Conservation (phyloP, 345 rosid genomes). For the Pugionium cornutum region DNA sequence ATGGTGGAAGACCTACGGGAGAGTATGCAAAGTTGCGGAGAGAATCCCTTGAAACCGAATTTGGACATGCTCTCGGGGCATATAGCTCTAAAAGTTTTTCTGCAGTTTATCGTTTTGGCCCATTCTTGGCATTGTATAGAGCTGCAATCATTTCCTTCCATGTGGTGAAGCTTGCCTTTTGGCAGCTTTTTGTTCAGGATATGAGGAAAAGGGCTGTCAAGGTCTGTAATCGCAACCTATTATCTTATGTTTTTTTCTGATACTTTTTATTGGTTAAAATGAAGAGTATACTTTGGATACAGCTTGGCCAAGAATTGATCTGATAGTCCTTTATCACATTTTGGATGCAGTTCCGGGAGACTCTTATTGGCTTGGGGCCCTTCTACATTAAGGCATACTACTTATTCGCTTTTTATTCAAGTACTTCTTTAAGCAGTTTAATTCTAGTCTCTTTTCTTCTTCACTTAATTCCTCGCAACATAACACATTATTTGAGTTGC, state of each 20-base stretch:
- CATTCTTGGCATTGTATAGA: constrained; percentile 84
- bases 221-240: constrained; percentile 40
- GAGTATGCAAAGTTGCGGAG: constrained; percentile 87
- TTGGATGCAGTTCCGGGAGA: constrained; percentile 78
- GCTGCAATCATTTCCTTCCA: constrained; percentile 81
- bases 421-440: not conserved
- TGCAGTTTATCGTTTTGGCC: constrained; percentile 65
- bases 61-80: constrained; percentile 68
- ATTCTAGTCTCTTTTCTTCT: not conserved
- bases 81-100: constrained; percentile 67
- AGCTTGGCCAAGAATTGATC: not conserved
- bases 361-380: constrained; percentile 86
- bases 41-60: constrained; percentile 94
- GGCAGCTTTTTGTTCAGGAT: constrained; percentile 70
- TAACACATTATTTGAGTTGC: constrained; percentile 36
- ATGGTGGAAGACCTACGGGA: constrained; percentile 77
- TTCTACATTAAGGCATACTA: constrained; percentile 84
- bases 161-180: constrained; percentile 70
- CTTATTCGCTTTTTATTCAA: constrained; percentile 4
- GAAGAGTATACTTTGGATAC: not conserved
- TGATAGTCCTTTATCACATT: constrained; percentile 15
- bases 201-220: constrained; percentile 67
- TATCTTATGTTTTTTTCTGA: constrained; percentile 9
- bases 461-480: not conserved
- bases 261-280: constrained; percentile 11